Percentiles rank a stretch among this genome's conserved stretches.
Conservation (phyloP, 345 rosid genomes). For the Euphorbia lathyris region DNA sequence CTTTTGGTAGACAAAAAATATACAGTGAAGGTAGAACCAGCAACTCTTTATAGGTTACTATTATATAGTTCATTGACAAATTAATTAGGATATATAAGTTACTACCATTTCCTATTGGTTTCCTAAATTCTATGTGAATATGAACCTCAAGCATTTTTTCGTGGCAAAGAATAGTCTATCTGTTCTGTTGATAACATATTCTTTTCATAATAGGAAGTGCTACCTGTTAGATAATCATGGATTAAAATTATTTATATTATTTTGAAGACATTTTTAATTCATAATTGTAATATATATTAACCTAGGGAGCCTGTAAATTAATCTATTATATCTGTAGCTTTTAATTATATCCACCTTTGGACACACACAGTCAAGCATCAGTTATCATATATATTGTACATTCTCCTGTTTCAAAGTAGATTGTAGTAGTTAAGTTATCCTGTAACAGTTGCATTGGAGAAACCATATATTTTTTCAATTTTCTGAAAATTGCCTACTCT, state of each 20-base stretch:
- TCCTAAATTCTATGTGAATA: not conserved
- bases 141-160: not conserved
- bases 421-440: not conserved
- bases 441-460: not conserved
- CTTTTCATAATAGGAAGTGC: not conserved
- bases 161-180: not conserved
- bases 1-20: slow-evolving; percentile 95
- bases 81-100: not conserved
- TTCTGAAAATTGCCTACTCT: not conserved
- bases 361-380: not conserved
- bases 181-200: not conserved
- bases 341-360: not conserved
- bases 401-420: not conserved
- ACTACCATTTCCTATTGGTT: not conserved
- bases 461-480: not conserved
- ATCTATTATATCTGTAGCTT: not conserved
- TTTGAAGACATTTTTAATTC: too few relatives aligned
- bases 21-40: slow-evolving; percentile 70
- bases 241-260: too few relatives aligned
- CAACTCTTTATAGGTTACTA: not conserved
- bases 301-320: not conserved
- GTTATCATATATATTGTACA: not conserved
- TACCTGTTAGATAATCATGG: not conserved
- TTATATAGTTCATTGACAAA: slow-evolving; percentile 2
- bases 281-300: too few relatives aligned